Base-by-base conservation (phyloP, 2,329 filamentous ascomycete species). In the Thermoascus crustaceus region DNA sequence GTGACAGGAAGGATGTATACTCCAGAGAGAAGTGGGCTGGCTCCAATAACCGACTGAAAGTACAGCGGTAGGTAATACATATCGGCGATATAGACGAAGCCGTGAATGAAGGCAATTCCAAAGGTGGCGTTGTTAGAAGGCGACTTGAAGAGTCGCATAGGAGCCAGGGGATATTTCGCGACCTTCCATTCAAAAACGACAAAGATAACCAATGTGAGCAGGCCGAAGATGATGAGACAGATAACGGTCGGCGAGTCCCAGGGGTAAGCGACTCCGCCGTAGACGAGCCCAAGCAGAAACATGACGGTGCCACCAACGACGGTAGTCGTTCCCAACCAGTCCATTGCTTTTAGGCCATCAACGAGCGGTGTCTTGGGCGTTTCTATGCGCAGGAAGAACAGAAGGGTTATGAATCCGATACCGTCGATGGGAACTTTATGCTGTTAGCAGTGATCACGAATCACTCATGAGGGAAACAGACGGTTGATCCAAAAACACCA, bases 291-390 rank as follows among this genome's bases (percentile, higher is more conserved):
- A 13, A 93, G 73, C 4, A 91, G 73, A 38, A 89, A 66, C 81
- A 89, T 86, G 19, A 88, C 66, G 0, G 82, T 85, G n/a, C 80
- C 82, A 30, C 79, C 80, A 11, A 85, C 72, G 53, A 89, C 73
- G 16, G 66, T 60, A 14, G 75, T 44, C 1, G 67, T 67, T 10
- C 74, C 73, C 11, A 73, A 45, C 73, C 73, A 78, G 53, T 77
- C 73, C 36, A 78, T 72, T 3, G 72, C 69, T 44, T 71, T 71
- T 20, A 76, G 52, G 4, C 73, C 73, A 27, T 67, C 61, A 30
- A 64, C 44, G 5, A 77, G 50, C 0, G 71, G 69, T 3, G 73
- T 76, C 40, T 62, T 69, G 10, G 73, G 73, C 0, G 68, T 75
- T 42, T 75, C 67, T 34, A 77, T 52, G 41, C 76, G 68, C 20